These are phyloP conservation scores for Xylaria flabelliformis DNA, from an alignment of 495 filamentous ascomycete genomes.

Conservation along the genomic window DNA sequence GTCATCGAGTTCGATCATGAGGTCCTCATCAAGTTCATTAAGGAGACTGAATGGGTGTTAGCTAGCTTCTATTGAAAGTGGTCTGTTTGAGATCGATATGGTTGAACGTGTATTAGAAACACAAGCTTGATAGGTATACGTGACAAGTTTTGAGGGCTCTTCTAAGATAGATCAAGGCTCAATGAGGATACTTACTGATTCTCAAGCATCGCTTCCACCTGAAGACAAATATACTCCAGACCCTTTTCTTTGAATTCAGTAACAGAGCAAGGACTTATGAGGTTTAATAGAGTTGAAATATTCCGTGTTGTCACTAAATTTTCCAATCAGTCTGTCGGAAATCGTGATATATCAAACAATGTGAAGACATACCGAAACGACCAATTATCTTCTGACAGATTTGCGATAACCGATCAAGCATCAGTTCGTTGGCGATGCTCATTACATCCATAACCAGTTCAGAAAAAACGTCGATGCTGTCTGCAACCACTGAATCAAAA, in stretches of 20 bases:
- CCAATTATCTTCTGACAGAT: slow-evolving; percentile 89
- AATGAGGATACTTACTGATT: slow-evolving; percentile 61
- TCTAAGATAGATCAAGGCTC: background rate
- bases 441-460: slow-evolving; percentile 92
- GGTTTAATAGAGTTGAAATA: slow-evolving; percentile 81
- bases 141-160: background rate
- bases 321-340: slow-evolving; percentile 34
- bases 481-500: slow-evolving; percentile 76
- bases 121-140: background rate
- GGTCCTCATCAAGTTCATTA: slow-evolving; percentile 83
- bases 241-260: slow-evolving; percentile 86
- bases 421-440: slow-evolving; percentile 88
- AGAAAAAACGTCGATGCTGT: slow-evolving; percentile 79
- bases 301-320: slow-evolving; percentile 77
- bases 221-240: slow-evolving; percentile 89
- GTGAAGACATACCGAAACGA: slow-evolving; percentile 61
- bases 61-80: slow-evolving; percentile 42
- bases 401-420: slow-evolving; percentile 89
- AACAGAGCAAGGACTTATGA: slow-evolving; percentile 79
- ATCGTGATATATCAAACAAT: background rate
- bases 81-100: background rate
- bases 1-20: slow-evolving; percentile 77
- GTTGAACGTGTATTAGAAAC: background rate
- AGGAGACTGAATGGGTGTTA: slow-evolving; percentile 55
- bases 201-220: slow-evolving; percentile 87